These are phyloP conservation scores for Phytopythium kandeliae DNA, from an alignment of 352 stramenopile genomes.

Conservation along the genomic window DNA sequence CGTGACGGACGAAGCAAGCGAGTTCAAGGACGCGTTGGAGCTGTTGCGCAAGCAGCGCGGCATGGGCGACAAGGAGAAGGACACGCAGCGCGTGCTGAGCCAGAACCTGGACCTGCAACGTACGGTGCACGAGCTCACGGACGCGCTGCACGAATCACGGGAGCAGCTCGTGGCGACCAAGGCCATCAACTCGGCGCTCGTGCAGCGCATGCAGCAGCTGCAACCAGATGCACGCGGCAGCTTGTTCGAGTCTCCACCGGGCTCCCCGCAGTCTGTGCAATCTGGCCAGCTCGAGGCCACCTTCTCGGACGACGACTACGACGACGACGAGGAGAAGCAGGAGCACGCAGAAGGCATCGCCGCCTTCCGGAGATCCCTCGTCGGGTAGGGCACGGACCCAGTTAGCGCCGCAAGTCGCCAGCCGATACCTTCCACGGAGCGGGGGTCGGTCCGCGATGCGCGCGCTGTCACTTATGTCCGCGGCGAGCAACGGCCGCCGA, in stretches of 20 bases:
- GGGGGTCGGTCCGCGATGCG: too few relatives aligned
- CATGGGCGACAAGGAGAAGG: slow-evolving; percentile 65
- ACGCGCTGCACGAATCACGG: slow-evolving; percentile 60
- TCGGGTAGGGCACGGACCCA: slow-evolving; percentile 1
- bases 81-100: slow-evolving; percentile 40
- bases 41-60: slow-evolving; percentile 33
- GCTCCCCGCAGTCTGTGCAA: slow-evolving; percentile 26
- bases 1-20: slow-evolving; percentile 41
- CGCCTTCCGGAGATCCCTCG: slow-evolving; percentile 32
- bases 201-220: slow-evolving; percentile 50
- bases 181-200: slow-evolving; percentile 71
- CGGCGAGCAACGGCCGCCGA: too few relatives aligned
- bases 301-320: slow-evolving; percentile 45
- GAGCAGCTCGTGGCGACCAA: slow-evolving; percentile 69
- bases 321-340: slow-evolving; percentile 35
- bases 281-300: slow-evolving; percentile 30
- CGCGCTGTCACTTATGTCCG: too few relatives aligned
- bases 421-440: too few relatives aligned
- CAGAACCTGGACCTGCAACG: slow-evolving; percentile 69
- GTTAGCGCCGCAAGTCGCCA: background rate
- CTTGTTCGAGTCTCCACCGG: slow-evolving; percentile 35
- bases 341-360: slow-evolving; percentile 30
- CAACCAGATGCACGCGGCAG: slow-evolving; percentile 46
- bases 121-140: slow-evolving; percentile 66
- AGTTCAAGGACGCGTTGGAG: slow-evolving; percentile 57